phyloP scores from a whole-genome alignment of 768 basidiomycete species.

The Hydnomerulius pinastri region DNA sequence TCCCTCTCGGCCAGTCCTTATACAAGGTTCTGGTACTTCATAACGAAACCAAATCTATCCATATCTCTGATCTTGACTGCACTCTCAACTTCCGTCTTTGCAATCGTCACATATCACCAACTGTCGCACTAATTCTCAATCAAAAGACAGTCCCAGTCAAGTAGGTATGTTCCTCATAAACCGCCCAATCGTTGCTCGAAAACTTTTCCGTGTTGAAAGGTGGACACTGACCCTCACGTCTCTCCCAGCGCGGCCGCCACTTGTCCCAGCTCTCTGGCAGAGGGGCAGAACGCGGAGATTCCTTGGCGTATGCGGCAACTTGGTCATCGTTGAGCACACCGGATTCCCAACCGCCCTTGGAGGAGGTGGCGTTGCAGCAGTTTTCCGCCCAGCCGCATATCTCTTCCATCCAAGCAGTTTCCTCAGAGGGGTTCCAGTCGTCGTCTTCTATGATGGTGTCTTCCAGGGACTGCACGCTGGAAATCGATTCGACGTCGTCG shows the following conservation, averaged over 20 bases:
- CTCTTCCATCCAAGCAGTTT: neutral
- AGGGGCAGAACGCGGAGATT: neutral
- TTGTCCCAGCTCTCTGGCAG: neutral
- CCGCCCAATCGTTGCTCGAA: too few relatives aligned
- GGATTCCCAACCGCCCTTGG: neutral
- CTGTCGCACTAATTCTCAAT: too few relatives aligned
- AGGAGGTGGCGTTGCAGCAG: neutral
- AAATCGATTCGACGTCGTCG: neutral
- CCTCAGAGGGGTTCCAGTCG: neutral
- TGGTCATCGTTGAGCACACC: neutral
- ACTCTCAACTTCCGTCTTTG: too few relatives aligned
- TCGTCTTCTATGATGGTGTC: neutral
- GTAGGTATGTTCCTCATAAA: too few relatives aligned
- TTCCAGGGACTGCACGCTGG: neutral
- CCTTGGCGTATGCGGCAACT: neutral
- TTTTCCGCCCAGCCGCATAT: neutral
- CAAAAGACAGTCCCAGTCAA: too few relatives aligned
- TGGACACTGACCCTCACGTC: neutral
- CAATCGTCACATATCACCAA: too few relatives aligned
- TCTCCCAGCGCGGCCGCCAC: neutral
- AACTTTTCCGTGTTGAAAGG: neutral
- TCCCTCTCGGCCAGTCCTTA: too few relatives aligned
- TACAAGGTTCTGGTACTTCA: too few relatives aligned
- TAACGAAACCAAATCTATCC: too few relatives aligned
- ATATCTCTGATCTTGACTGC: too few relatives aligned